Conservation (phyloP, 371 early-diverging fungal species). For the Mucor lusitanicus region DNA sequence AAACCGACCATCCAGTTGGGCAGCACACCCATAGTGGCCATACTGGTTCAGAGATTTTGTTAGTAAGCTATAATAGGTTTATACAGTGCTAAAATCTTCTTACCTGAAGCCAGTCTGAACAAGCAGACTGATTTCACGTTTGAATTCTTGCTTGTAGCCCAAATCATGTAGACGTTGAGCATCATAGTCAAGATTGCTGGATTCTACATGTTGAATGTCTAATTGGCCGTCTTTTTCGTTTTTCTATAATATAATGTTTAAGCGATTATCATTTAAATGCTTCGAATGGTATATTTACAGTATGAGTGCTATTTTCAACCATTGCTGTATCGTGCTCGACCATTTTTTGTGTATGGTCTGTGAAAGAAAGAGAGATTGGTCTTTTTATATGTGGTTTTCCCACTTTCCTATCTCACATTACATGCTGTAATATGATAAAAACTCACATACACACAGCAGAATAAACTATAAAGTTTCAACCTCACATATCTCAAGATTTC, state of each 20-base stretch:
- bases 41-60: background rate
- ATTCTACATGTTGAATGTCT: conserved; percentile 17
- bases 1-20: conserved; percentile 45
- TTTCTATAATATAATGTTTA: background rate
- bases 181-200: conserved; percentile 30
- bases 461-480: background rate
- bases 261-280: background rate
- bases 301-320: background rate
- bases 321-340: background rate
- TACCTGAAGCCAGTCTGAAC: conserved; percentile 35
- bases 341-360: background rate
- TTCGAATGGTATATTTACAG: background rate
- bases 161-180: conserved; percentile 37
- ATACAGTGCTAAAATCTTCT: background rate
- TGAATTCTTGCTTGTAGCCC: conserved; percentile 50
- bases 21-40: conserved; percentile 32
- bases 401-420: background rate
- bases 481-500: background rate
- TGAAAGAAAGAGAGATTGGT: background rate
- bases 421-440: background rate
- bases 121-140: conserved; percentile 38
- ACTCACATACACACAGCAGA: background rate
- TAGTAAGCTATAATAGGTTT: too few species aligned
- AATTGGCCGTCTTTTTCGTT: background rate
- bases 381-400: background rate